phyloP scores from a whole-genome alignment of 176 grass and related monocot species.

The Coix lacrymajobi region DNA sequence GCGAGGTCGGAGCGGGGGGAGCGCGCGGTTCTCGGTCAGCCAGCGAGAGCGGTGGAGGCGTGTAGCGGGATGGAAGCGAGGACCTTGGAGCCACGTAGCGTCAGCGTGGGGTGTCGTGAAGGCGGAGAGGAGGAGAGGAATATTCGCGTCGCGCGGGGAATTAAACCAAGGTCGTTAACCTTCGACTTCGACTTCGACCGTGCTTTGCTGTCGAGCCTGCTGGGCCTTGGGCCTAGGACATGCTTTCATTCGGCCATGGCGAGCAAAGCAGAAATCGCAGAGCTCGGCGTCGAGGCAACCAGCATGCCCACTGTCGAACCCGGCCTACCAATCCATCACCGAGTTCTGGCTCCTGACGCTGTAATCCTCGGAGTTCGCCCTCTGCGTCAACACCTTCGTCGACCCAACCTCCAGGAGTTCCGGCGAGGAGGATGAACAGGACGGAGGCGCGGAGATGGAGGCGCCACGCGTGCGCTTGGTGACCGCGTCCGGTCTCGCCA shows the following conservation, averaged over 20 bases:
- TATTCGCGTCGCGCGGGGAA: constrained; percentile 8
- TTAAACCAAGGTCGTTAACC: background rate
- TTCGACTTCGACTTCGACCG: too few species aligned
- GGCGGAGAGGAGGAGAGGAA: background rate
- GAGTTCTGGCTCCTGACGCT: too few species aligned
- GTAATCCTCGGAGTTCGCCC: too few species aligned
- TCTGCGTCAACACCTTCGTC: too few species aligned
- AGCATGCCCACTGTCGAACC: too few species aligned
- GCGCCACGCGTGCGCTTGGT: too few species aligned
- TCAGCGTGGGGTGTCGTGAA: background rate
- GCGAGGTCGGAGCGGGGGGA: background rate
- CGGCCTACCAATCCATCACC: too few species aligned
- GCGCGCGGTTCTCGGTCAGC: background rate
- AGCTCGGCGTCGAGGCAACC: background rate
- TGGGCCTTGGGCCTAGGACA: background rate
- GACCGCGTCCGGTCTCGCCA: too few species aligned
- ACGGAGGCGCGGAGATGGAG: too few species aligned
- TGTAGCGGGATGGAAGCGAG: background rate
- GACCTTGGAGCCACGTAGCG: background rate
- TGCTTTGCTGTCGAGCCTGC: background rate
- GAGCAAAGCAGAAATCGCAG: background rate
- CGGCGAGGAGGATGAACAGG: too few species aligned
- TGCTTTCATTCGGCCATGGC: background rate
- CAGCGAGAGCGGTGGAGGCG: background rate
- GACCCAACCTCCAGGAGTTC: too few species aligned